These are phyloP conservation scores for Verticillium tricorpus DNA, from an alignment of 2,329 filamentous ascomycete species.

Conservation along the genomic window DNA sequence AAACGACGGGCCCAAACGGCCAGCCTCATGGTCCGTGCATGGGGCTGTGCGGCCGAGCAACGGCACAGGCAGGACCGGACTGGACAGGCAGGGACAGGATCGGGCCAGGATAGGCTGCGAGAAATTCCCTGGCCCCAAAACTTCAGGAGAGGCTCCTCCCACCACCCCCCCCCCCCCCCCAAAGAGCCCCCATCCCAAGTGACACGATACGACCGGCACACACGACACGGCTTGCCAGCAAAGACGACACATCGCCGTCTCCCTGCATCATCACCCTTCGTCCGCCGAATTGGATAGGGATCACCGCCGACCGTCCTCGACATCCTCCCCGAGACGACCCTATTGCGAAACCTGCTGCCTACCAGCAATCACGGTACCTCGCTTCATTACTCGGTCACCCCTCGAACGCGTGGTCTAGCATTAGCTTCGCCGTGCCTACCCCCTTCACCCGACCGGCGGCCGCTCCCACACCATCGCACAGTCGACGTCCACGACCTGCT, in stretches of 20 bases:
- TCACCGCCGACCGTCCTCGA: neutral
- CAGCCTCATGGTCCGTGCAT: neutral
- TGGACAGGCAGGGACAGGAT: neutral
- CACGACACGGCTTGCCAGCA: constrained; percentile 1
- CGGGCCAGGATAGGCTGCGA: constrained; percentile 1
- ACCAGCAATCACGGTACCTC: neutral
- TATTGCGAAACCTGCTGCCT: neutral
- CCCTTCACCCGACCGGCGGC: neutral
- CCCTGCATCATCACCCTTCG: neutral
- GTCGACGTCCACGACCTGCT: neutral
- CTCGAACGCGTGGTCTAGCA: neutral
- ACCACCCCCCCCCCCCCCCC: too few relatives aligned
- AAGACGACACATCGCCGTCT: neutral
- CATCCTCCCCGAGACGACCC: neutral
- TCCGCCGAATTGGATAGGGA: neutral
- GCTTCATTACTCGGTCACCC: neutral
- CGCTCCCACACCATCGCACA: neutral
- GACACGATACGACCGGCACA: constrained; percentile 2
- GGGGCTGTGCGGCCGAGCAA: neutral
- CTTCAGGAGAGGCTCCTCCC: constrained; percentile 2
- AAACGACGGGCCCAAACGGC: neutral
- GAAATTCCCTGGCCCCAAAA: constrained; percentile 4
- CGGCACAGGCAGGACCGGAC: neutral
- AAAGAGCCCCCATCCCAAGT: neutral
- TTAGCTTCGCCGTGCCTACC: neutral